phyloP scores from a whole-genome alignment of 768 basidiomycete genomes.

The Kwoniella bestiolae region DNA sequence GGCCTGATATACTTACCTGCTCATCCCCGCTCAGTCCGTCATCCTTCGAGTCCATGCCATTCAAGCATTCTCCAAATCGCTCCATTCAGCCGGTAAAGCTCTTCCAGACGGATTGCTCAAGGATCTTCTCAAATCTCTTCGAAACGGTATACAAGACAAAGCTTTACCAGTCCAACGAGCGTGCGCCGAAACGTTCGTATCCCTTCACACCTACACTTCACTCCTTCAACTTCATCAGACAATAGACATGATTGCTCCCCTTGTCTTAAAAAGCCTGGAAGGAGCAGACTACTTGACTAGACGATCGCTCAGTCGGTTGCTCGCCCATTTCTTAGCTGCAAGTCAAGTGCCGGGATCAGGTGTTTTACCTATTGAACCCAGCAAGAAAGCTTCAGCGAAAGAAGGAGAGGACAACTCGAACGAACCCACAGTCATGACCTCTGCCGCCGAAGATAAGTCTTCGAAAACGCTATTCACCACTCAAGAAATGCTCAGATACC shows the following conservation, averaged over 20 bases:
- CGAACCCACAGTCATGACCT: constrained; percentile 63
- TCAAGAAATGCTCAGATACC: constrained; percentile 77
- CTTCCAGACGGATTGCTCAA: constrained; percentile 75
- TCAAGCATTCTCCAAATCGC: constrained; percentile 73
- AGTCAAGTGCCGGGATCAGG: constrained; percentile 74
- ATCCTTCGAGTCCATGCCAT: constrained; percentile 82
- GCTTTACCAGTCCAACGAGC: constrained; percentile 82
- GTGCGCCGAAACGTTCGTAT: constrained; percentile 69
- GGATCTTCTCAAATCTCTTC: constrained; percentile 84
- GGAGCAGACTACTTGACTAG: constrained; percentile 79
- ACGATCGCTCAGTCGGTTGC: constrained; percentile 75
- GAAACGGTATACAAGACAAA: constrained; percentile 75
- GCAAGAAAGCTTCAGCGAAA: constrained; percentile 64
- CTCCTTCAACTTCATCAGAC: constrained; percentile 68
- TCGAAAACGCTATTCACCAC: constrained; percentile 73
- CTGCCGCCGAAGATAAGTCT: constrained; percentile 62
- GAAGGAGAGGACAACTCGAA: constrained; percentile 62
- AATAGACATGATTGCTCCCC: constrained; percentile 72
- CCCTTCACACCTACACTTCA: constrained; percentile 66
- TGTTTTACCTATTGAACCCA: constrained; percentile 59
- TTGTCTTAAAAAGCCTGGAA: constrained; percentile 78
- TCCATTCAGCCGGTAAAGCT: constrained; percentile 79
- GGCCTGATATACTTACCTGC: not conserved
- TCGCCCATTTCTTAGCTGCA: constrained; percentile 79
- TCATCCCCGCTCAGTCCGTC: constrained; percentile 66